Evolutionary conservation across 495 filamentous ascomycete species (phyloP), one percentile per base, ranked within the genome.

Genomic region (Mycothermus thermophilus): DNA sequence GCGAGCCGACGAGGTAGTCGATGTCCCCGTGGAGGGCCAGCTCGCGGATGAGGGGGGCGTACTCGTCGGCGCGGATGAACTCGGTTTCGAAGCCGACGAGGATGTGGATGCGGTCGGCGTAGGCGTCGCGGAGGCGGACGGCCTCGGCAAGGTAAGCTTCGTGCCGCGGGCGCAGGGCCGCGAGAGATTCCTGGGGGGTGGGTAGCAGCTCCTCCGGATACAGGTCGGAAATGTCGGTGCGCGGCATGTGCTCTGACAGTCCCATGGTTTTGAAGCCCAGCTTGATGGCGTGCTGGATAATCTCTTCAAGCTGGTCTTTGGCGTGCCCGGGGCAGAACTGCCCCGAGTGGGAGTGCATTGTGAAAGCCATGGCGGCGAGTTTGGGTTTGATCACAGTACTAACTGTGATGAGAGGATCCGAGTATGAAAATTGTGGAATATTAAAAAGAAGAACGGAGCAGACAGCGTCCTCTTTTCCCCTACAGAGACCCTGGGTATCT

Each of bases 311-410:
- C 11, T 72, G 68, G 57, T 88, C 71, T 51, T 77, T 71, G 15
- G 88, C 90, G 63, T 96, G 90, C 47, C 78, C 70, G 8, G 73
- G 77, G 62, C 92, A 97, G 70, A 96, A 96, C 58, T 96, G 82
- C 32, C 90, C 92, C 30, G 87, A 95, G 65, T 97, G 90, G 54
- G 83, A 90, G 60, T 97, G 92, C 61, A 95, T 90, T n/a, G 90
- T 86, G 65, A 90, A 93, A 8, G 90, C 86, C 90, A 97, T 97
- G n/a, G n/a, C n/a, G n/a, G n/a, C n/a, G n/a, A n/a, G n/a, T n/a
- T n/a, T n/a, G n/a, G n/a, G n/a, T n/a, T n/a, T n/a, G n/a, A n/a
- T n/a, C n/a, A n/a, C n/a, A n/a, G n/a, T n/a, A n/a, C n/a, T n/a
- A n/a, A n/a, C n/a, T n/a, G n/a, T n/a, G n/a, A n/a, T n/a, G n/a